These are phyloP conservation scores for Chionographis japonica DNA, from an alignment of 106 monocot genomes.

Conservation along the genomic window DNA sequence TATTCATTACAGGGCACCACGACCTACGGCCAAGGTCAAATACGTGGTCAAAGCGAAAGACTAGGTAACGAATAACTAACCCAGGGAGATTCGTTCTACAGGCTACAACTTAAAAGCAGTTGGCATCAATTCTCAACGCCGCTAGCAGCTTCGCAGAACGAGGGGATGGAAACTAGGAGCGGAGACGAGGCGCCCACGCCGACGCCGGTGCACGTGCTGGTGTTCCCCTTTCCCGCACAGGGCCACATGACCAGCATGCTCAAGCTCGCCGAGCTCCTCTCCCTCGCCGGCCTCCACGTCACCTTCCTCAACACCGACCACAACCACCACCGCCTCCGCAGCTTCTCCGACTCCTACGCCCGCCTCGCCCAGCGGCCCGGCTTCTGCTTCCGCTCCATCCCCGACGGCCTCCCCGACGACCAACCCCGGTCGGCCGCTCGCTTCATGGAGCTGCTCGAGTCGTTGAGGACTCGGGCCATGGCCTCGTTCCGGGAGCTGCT, in stretches of 20 bases:
- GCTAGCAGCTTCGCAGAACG: too few species aligned
- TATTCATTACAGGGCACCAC: too few species aligned
- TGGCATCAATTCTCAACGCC: too few species aligned
- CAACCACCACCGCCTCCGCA: conserved; percentile 21
- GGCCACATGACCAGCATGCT: conserved; percentile 37
- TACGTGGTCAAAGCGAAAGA: too few species aligned
- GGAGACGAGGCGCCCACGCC: neutral
- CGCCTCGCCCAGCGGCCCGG: conserved; percentile 15
- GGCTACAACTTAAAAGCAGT: too few species aligned
- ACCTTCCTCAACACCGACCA: conserved; percentile 38
- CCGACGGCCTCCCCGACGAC: conserved; percentile 47
- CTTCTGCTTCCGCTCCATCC: conserved; percentile 38
- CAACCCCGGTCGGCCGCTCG: neutral
- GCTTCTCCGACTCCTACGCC: neutral
- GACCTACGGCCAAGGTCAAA: too few species aligned
- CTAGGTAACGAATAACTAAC: too few species aligned
- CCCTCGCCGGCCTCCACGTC: conserved; percentile 19
- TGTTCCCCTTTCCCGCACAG: conserved; percentile 42
- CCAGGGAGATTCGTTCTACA: too few species aligned
- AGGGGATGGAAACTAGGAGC: too few species aligned
- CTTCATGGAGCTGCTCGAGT: conserved; percentile 14
- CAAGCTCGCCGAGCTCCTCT: conserved; percentile 48
- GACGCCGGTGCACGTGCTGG: conserved; percentile 20
- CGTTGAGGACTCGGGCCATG: conserved; percentile 14
- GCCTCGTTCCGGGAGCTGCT: conserved; percentile 15